phyloP scores from a whole-genome alignment of 805 yeast species.

The Jamesozyma piceae region DNA sequence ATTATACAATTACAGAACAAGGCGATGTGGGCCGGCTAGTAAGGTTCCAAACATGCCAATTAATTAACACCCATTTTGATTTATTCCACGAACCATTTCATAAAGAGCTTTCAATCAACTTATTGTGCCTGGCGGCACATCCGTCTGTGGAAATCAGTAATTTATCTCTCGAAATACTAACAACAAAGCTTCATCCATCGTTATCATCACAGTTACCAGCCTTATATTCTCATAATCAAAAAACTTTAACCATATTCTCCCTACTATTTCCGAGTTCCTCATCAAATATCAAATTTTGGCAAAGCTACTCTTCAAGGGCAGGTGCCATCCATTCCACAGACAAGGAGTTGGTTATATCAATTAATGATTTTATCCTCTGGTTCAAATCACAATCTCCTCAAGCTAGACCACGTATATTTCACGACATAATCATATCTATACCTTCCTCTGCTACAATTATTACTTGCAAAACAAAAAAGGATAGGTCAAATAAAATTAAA shows the following conservation, averaged over 20 bases:
- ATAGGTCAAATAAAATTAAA: constrained; percentile 27
- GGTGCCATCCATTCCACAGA: constrained; percentile 51
- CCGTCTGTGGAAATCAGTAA: constrained; percentile 38
- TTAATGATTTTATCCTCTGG: constrained; percentile 32
- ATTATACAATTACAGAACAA: constrained; percentile 66
- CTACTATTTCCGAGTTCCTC: background rate
- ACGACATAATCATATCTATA: constrained; percentile 4
- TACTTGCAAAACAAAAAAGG: background rate
- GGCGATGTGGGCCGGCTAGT: constrained; percentile 90
- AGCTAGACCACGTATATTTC: constrained; percentile 4
- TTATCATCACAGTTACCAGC: background rate
- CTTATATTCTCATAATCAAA: background rate
- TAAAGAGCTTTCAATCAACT: background rate
- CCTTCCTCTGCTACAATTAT: constrained; percentile 8
- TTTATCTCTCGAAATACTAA: background rate
- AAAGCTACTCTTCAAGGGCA: constrained; percentile 43
- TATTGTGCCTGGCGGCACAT: constrained; percentile 52
- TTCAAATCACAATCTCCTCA: constrained; percentile 11
- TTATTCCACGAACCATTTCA: background rate
- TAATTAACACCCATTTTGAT: constrained; percentile 30
- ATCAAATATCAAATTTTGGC: constrained; percentile 29
- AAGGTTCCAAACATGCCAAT: constrained; percentile 41
- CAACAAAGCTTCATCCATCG: background rate
- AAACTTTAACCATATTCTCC: background rate
- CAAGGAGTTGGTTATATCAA: constrained; percentile 35